Base-by-base conservation (phyloP, 495 filamentous ascomycete species). In the Podospora anserina region DNA sequence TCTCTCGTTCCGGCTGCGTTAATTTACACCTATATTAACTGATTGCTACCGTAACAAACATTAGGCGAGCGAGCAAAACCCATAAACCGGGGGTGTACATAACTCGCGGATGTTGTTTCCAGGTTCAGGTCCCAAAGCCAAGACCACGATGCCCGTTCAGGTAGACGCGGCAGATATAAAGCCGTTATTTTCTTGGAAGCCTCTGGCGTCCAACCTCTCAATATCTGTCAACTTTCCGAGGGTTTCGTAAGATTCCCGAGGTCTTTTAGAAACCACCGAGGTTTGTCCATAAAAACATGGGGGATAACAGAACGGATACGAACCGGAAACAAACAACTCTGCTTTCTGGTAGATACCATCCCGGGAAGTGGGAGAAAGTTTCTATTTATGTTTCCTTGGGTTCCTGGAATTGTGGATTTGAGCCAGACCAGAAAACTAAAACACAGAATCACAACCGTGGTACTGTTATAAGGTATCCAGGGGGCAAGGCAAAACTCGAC, bases 111-210 rank as follows among this genome's bases (percentile, higher is more conserved):
- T 16, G 39, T 0, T 13, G 39, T 49, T 49, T 49, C 39, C 39
- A 49, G 39, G 39, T 49, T 49, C 39, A 9, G 39, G 39, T 49
- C 9, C 15, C 39, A 49, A 16, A 49, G 39, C 39, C 39, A 49
- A 49, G 39, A 49, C 39, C 18, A 16, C 39, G 39, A 49, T 49
- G 13, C 39, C 39, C 39, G 39, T 49, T 49, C 39, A 49, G 39
- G 39, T 16, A 49, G 39, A 49, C 39, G 56, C 56, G 56, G 56
- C 18, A 59, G 56, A 20, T 59, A 27, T 59, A 20, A 11, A 59
- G 56, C 56, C 56, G 56, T 27, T 59, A 23, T 59, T 59, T 59
- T 59, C 39, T 49, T 49, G 39, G 39, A 49, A 49, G 13, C 13
- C 39, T 49, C 13, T 6, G 39, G 13, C 3, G 3, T 39, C 11